phyloP scores from a whole-genome alignment of 2,329 filamentous ascomycete genomes.

The Fusarium coffeatum region DNA sequence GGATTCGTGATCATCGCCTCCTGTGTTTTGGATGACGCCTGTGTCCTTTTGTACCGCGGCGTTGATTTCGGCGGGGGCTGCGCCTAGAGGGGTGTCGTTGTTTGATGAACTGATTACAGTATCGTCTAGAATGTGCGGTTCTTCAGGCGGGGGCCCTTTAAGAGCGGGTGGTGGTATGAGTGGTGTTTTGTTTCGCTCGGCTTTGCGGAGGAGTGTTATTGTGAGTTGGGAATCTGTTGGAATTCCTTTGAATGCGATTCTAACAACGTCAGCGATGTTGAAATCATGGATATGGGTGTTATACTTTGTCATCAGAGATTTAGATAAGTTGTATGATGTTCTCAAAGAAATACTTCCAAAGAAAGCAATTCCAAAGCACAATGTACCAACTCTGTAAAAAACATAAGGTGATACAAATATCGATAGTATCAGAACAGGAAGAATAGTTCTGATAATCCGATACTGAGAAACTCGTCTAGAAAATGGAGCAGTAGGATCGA shows the following conservation, averaged over 20 bases:
- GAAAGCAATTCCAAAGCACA: background rate
- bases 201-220: slow-evolving; percentile 79
- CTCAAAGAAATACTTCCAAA: background rate
- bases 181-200: slow-evolving; percentile 80
- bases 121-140: background rate
- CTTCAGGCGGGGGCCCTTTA: background rate
- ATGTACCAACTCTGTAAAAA: background rate
- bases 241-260: slow-evolving; percentile 78
- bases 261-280: slow-evolving; percentile 64
- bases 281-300: slow-evolving; percentile 52
- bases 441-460: background rate
- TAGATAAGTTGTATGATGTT: no score
- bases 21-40: slow-evolving; percentile 46
- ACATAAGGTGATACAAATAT: background rate
- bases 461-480: slow-evolving; percentile 66
- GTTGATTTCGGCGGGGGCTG: no score
- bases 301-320: slow-evolving; percentile 61
- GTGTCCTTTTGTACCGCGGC: slow-evolving; percentile 60
- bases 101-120: slow-evolving; percentile 55
- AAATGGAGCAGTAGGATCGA: slow-evolving; percentile 70
- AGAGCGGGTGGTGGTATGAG: slow-evolving; percentile 63
- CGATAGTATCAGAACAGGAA: background rate
- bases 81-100: slow-evolving; percentile 19
- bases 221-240: slow-evolving; percentile 85
- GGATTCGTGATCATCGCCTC: slow-evolving; percentile 58